Base-by-base conservation (phyloP, 2,329 filamentous ascomycete species). In the Talaromyces verruculosus region DNA sequence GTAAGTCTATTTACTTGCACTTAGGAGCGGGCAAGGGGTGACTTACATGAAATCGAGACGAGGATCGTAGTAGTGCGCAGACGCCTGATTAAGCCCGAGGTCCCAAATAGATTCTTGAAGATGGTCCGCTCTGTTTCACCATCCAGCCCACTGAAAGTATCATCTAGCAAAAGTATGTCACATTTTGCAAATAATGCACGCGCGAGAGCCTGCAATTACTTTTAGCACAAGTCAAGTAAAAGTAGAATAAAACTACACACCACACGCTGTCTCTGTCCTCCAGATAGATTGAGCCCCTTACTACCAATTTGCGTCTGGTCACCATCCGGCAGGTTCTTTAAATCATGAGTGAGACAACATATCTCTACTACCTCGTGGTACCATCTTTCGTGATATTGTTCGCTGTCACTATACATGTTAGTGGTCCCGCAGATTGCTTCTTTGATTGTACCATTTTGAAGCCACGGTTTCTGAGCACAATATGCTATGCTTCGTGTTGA, bases 231-330 rank as follows among this genome's bases (percentile, higher is more conserved):
- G 25, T 25, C 25, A 25, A 25, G 25, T 25, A 25, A 25, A 25
- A 25, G 25, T 25, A 25, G 25, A 25, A 25, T 3, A 25, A 25
- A 25, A 25, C 25, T 25, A 25, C 25, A 25, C 25, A 25, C 25
- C 25, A 25, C 25, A 25, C 83, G 78, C 66, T 84, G 82, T 67
- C 79, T 84, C 68, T 85, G 84, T 10, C 84, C 84, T 28, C 83
- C 83, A 71, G 82, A 84, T 47, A 85, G 75, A 28, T 80, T 77
- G 61, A 83, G 77, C 43, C 83, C 84, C 68, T 81, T 81, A 69
- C 80, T 84, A 17, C 83, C 84, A 67, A 84, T 80, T 35, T 80
- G 69, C 33, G 83, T 84, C 55, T 79, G 74, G 60, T 81, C 80
- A 0, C 79, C 77, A 8, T 72, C 68, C 17, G 78, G 76, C 28